Evolutionary conservation across 192 early-diverging fungal genomes (phyloP).

Genomic region (Hyaloraphidium curvatum): DNA sequence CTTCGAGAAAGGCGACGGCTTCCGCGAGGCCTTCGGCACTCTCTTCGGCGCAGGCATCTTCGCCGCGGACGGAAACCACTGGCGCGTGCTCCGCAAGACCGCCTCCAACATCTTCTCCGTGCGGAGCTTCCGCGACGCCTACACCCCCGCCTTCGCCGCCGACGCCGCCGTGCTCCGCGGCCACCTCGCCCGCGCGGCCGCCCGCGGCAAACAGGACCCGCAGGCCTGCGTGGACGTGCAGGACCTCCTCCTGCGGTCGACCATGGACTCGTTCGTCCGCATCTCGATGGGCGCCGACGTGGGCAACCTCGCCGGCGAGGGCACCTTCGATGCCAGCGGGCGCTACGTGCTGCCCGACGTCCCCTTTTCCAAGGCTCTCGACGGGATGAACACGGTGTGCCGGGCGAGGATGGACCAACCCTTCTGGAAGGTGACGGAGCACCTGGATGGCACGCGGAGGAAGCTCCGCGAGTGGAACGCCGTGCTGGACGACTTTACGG

Average conservation of each 20-base stretch:
- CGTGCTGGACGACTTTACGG: no score
- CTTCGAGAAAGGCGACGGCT: neutral
- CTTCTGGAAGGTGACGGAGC: neutral
- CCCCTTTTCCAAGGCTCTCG: no score
- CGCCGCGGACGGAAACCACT: constrained; percentile 38
- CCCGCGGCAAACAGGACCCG: no score
- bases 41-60: neutral
- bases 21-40: neutral
- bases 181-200: no score
- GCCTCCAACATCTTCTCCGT: constrained; percentile 23
- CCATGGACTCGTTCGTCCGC: neutral
- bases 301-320: neutral
- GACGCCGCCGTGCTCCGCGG: no score
- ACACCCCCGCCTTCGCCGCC: no score
- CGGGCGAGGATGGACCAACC: no score
- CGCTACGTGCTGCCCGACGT: no score
- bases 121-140: constrained; percentile 15
- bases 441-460: neutral
- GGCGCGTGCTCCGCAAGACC: constrained; percentile 37
- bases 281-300: neutral
- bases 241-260: neutral
- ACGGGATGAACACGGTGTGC: no score
- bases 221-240: neutral
- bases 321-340: neutral
- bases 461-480: no score